Evolutionary conservation across 2,329 filamentous ascomycete genomes (phyloP).

Genomic region (Ceratocystis harringtonii): DNA sequence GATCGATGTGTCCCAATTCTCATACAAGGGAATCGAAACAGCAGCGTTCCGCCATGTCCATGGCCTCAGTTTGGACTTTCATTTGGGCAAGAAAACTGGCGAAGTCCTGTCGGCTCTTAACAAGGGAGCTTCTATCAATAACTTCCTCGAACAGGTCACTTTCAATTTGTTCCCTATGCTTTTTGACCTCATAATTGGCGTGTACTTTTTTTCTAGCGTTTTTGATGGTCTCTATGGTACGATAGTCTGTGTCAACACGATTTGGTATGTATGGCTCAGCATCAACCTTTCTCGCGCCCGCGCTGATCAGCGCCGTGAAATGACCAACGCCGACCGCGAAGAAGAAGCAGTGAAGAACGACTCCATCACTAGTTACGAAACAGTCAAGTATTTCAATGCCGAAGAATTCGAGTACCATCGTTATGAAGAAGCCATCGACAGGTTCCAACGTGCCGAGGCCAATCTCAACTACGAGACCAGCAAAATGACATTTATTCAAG

Average conservation of each 20-base stretch:
- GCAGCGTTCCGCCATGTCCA: slow-evolving; percentile 97
- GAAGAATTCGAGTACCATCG: slow-evolving; percentile 64
- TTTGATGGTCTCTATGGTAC: slow-evolving; percentile 52
- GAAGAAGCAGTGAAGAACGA: slow-evolving; percentile 98
- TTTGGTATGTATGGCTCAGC: slow-evolving; percentile 92
- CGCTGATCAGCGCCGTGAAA: slow-evolving; percentile 76
- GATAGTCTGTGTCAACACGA: slow-evolving; percentile 78
- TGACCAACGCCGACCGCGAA: slow-evolving; percentile 88
- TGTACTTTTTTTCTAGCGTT: slow-evolving; percentile 60
- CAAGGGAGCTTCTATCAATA: slow-evolving; percentile 92
- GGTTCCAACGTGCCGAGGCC: slow-evolving; percentile 60
- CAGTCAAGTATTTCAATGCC: slow-evolving; percentile 80
- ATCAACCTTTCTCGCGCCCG: slow-evolving; percentile 91
- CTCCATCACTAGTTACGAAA: slow-evolving; percentile 97
- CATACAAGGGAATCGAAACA: slow-evolving; percentile 83
- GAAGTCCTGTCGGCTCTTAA: slow-evolving; percentile 91
- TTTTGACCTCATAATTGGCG: slow-evolving; percentile 71
- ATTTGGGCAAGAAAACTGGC: slow-evolving; percentile 89
- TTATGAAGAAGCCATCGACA: slow-evolving; percentile 53
- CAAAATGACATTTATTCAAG: slow-evolving; percentile 68
- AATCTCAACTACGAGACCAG: slow-evolving; percentile 63
- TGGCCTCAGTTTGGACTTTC: slow-evolving; percentile 85
- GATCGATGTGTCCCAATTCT: slow-evolving; percentile 96
- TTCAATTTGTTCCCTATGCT: slow-evolving; percentile 95
- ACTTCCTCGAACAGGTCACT: slow-evolving; percentile 88